Evolutionary conservation across 345 rosid genomes (phyloP).

Genomic region (Diplotaxis tenuifolia): DNA sequence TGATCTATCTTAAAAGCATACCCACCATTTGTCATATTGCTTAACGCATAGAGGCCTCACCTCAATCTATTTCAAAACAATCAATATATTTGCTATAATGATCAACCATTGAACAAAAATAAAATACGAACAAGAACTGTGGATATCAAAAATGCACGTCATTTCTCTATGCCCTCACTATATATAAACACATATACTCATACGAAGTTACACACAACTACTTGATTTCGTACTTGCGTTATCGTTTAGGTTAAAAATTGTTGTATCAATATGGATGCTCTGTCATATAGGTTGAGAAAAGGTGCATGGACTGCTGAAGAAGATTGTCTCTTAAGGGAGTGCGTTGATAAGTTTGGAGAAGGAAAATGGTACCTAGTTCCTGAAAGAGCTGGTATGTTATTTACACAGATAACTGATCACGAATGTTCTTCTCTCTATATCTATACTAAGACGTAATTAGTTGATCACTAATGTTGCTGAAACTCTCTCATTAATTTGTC

Average conservation of each 20-base stretch:
- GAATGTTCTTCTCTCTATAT: not conserved
- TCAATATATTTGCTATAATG: not conserved
- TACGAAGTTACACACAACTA: not conserved
- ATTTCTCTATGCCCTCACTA: not conserved
- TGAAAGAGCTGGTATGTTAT: slow-evolving; percentile 35
- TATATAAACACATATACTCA: not conserved
- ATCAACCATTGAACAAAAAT: not conserved
- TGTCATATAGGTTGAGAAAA: slow-evolving; percentile 34
- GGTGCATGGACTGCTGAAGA: slow-evolving; percentile 55
- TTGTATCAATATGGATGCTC: not conserved
- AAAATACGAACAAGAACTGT: not conserved
- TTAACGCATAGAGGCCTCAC: not conserved
- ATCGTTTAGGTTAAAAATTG: not conserved
- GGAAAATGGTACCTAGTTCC: slow-evolving; percentile 50
- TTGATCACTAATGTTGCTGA: not conserved
- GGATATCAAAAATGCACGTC: slow-evolving; percentile 28
- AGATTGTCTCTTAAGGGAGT: slow-evolving; percentile 43
- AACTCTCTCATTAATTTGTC: not conserved
- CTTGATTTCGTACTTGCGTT: not conserved
- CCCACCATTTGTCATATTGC: not conserved
- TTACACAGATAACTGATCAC: not conserved
- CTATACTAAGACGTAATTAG: not conserved
- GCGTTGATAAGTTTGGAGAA: slow-evolving; percentile 43
- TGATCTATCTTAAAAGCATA: not conserved
- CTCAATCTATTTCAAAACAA: not conserved